A percentile compares a stretch with the other conserved stretches of the same genome.
phyloP scores from a whole-genome alignment of 306 rosid species.

The Inga leiocalycina region DNA sequence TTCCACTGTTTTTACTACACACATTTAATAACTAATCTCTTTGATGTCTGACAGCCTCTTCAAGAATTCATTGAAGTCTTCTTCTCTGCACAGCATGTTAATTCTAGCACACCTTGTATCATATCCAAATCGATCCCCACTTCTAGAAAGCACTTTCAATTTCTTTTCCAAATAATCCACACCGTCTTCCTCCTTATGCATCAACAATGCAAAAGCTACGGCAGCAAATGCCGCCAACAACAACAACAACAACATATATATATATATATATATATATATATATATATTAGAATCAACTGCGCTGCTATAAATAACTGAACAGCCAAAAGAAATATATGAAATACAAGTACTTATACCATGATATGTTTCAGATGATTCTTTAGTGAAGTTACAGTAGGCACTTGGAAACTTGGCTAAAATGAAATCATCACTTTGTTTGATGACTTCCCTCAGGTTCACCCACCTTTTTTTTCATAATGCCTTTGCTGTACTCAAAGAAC shows the following conservation, averaged over 20 bases:
- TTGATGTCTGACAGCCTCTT: slow-evolving; percentile 44
- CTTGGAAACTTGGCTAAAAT: slow-evolving; percentile 39
- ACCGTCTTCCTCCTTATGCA: slow-evolving; percentile 53
- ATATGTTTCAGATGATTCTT: slow-evolving; percentile 46
- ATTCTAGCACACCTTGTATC: slow-evolving; percentile 50
- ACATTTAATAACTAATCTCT: background rate
- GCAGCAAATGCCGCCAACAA: too few species aligned
- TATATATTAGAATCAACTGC: too few species aligned
- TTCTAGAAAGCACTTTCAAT: slow-evolving; percentile 46
- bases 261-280: too few species aligned
- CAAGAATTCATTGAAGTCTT: slow-evolving; percentile 48
- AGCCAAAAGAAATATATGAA: background rate
- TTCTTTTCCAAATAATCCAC: slow-evolving; percentile 43
- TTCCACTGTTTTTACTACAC: background rate
- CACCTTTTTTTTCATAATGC: slow-evolving; percentile 60
- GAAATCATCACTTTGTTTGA: slow-evolving; percentile 40
- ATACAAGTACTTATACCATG: slow-evolving; percentile 45
- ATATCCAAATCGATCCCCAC: slow-evolving; percentile 65
- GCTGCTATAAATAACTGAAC: background rate
- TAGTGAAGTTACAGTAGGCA: slow-evolving; percentile 55
- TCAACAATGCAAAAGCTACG: slow-evolving; percentile 61
- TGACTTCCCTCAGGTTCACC: slow-evolving; percentile 52
- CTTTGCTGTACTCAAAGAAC: slow-evolving; percentile 50
- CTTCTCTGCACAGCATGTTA: slow-evolving; percentile 58
- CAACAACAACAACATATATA: too few species aligned